A percentile compares a stretch with the other conserved stretches of the same genome.
Conservation (phyloP, 805 yeast species). For the Kuraishia capsulata region DNA sequence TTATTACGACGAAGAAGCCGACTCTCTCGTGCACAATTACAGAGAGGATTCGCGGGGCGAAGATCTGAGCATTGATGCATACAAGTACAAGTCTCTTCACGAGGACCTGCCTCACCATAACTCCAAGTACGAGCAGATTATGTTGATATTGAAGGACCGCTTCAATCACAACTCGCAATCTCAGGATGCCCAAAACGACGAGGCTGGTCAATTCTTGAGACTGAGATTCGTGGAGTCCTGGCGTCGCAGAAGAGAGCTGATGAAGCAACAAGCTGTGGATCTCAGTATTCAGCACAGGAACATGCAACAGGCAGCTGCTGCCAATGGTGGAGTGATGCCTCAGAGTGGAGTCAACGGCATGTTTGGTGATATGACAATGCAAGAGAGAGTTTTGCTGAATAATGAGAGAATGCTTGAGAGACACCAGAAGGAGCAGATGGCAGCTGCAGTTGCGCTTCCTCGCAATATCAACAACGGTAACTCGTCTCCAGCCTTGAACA, state of each 20-base stretch:
- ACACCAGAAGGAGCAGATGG: conserved; percentile 22
- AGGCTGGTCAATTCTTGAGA: conserved; percentile 63
- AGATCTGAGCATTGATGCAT: conserved; percentile 14
- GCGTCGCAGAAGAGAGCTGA: conserved; percentile 54
- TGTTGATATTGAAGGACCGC: conserved; percentile 58
- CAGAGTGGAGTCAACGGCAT: conserved; percentile 12
- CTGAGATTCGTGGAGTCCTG: conserved; percentile 83
- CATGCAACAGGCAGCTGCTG: conserved; percentile 5
- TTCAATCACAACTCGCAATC: conserved; percentile 27
- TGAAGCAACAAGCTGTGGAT: conserved; percentile 31
- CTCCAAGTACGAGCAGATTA: conserved; percentile 83
- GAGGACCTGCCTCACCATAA: conserved; percentile 69
- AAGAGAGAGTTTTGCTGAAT: conserved; percentile 17
- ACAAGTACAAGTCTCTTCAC: conserved; percentile 33
- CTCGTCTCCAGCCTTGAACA: conserved; percentile 7
- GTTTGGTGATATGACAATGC: conserved; percentile 17
- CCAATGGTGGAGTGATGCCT: background rate
- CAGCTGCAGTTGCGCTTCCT: conserved; percentile 19
- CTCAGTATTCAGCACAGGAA: conserved; percentile 3
- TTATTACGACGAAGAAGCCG: conserved; percentile 19
- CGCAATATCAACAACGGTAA: conserved; percentile 6
- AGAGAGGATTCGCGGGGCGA: conserved; percentile 27
- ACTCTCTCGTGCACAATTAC: conserved; percentile 24
- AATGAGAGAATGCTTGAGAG: conserved; percentile 19
- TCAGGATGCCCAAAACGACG: conserved; percentile 18